Conservation (phyloP, 108 stramenopile genomes). For the Nannochloropsis oceanica region DNA sequence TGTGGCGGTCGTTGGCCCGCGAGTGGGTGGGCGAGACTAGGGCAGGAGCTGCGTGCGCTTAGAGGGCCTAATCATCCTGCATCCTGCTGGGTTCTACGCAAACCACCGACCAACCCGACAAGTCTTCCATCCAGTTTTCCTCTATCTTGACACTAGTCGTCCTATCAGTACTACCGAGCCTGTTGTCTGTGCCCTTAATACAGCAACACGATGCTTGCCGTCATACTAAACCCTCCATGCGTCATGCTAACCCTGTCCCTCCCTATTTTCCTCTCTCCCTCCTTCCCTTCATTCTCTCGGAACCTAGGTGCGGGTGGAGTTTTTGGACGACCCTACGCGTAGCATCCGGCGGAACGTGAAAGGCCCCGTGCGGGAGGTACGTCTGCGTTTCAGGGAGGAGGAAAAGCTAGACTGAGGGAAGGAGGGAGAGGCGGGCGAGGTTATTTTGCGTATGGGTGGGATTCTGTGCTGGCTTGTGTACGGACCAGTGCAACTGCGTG, state of each 20-base stretch:
- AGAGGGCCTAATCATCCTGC: too few relatives aligned
- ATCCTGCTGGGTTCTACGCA: too few relatives aligned
- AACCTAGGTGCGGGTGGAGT: constrained; percentile 83
- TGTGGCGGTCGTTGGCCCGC: too few relatives aligned
- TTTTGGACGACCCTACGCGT: constrained; percentile 86
- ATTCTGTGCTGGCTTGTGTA: too few relatives aligned
- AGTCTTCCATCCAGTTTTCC: too few relatives aligned
- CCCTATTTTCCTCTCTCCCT: background rate
- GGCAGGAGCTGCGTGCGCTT: too few relatives aligned
- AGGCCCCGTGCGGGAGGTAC: constrained; percentile 86
- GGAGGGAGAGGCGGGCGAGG: background rate
- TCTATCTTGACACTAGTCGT: too few relatives aligned
- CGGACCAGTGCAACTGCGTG: too few relatives aligned
- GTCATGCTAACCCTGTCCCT: background rate
- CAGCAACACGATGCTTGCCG: background rate
- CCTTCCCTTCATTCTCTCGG: background rate
- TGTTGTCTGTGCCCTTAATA: background rate
- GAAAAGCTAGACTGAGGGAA: background rate
- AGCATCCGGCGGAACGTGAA: constrained; percentile 98
- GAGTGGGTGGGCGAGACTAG: too few relatives aligned
- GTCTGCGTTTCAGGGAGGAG: background rate
- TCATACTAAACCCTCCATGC: background rate
- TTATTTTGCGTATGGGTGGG: background rate
- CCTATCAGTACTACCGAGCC: too few relatives aligned
- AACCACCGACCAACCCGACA: too few relatives aligned